Percentiles rank a stretch among this genome's conserved stretches.
Evolutionary conservation across 225 moss, liverwort and hornwort genomes (phyloP).

Genomic region (Sphagnum tenellum): DNA sequence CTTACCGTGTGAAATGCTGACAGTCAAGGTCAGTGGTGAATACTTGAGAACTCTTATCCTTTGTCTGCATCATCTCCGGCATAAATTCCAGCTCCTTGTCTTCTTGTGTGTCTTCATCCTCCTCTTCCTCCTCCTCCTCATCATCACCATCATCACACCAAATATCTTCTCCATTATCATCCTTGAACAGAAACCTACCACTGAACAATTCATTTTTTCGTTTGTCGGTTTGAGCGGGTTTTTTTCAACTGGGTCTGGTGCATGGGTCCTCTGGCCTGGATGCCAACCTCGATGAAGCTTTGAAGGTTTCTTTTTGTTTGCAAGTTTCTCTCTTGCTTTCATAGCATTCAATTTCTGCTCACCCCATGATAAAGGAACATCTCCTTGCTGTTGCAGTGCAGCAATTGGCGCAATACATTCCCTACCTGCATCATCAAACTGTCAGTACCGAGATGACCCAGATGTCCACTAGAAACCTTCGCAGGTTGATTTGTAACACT

Average conservation of each 20-base stretch:
- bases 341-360: slow-evolving; percentile 26
- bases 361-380: slow-evolving; percentile 30
- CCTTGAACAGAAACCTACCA: slow-evolving; percentile 16
- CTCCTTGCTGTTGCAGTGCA: slow-evolving; percentile 27
- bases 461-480: background rate
- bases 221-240: slow-evolving; percentile 8
- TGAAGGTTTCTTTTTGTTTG: slow-evolving; percentile 21
- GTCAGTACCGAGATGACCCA: background rate
- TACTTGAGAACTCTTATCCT: slow-evolving; percentile 12
- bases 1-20: slow-evolving; percentile 53
- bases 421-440: slow-evolving; percentile 18
- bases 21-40: slow-evolving; percentile 37
- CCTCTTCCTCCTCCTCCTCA: slow-evolving; percentile 11
- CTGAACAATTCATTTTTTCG: slow-evolving; percentile 36
- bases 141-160: slow-evolving; percentile 18
- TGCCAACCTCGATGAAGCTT: slow-evolving; percentile 60
- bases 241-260: slow-evolving; percentile 16
- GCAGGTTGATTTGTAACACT: no score
- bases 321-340: slow-evolving; percentile 11
- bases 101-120: slow-evolving; percentile 2
- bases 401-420: slow-evolving; percentile 21
- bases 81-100: slow-evolving; percentile 12
- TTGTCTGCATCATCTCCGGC: background rate
- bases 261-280: slow-evolving; percentile 46
- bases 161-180: slow-evolving; percentile 12